Evolutionary conservation across 2,329 filamentous ascomycete genomes (phyloP), one percentile per base, ranked within the genome.

Genomic region (Hymenoscyphus fraxineus): DNA sequence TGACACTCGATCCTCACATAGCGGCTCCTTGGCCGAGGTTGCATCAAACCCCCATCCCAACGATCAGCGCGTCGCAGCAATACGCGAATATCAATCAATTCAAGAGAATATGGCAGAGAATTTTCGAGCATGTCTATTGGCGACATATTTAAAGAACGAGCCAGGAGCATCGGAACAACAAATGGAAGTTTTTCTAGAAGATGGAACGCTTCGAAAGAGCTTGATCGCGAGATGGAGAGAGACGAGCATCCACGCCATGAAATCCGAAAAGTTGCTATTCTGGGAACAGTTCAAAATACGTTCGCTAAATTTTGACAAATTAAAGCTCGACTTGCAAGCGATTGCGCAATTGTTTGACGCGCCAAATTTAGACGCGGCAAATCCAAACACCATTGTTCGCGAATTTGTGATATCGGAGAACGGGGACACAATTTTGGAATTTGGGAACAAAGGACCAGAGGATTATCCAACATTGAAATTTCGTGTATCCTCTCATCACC

Each of bases 371-470:
- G 60, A 61, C 16, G 39, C 9, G 22, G 79, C 79, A 35, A 75
- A 77, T 0, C 76, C 77, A 1, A 77, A 76, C 16, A 74, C 78
- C 58, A 71, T 71, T 0, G 74, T 82, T 9, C 73, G 76, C 16
- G 81, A 84, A 61, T 77, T 76, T 54, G 70, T 74, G 41, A 81
- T 85, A 60, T 76, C 79, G 0, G 75, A 76, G 1, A 76, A 76
- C 2, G 82, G 83, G 6, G 82, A 85, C 65, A 78, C 78, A 2
- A 77, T 85, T 32, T 76, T 85, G 39, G 83, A 85, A 65, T 85
- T 85, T 66, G 76, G 79, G 62, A 83, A 84, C 65, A 69, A 73
- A 0, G 73, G 70, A 0, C 72, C 73, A 7, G 77, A 79, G 47
- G 66, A 65, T 12, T 63, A 73, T 58, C 80, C 81, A 0, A 77